Evolutionary conservation across 495 filamentous ascomycete genomes (phyloP), one percentile per base, ranked within the genome.

Genomic region (Penicillium canariense): DNA sequence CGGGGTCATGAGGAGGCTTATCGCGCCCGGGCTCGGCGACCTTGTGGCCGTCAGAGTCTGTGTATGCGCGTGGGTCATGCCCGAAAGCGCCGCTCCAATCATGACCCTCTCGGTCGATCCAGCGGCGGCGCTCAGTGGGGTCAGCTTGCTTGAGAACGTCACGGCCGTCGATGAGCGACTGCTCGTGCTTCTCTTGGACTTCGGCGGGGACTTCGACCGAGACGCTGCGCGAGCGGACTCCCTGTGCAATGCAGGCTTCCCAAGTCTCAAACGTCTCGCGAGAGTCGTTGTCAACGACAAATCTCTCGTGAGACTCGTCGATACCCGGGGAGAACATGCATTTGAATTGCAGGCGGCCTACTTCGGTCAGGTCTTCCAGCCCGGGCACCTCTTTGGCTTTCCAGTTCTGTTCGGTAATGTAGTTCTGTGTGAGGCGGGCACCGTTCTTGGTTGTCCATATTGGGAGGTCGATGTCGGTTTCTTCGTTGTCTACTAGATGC

Each of bases 251-350:
- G 62, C 92, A 96, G 0, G 90, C 90, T 69, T 96, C 88, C 91
- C 91, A 97, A 3, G 86, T 88, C 75, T 97, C 93, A 60, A 87
- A 95, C 0, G 93, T 96, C 74, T 97, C 93, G 38, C 92, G 83
- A 3, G 85, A 84, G 65, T 96, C 85, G 60, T 94, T 96, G 68
- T 96, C 90, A 25, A 85, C 81, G 27, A 96, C 84, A 63, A 95
- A 96, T 4, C 74, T 74, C 38, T 87, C 78, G 65, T 96, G 93
- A n/a, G 88, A 86, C 30, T 90, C 82, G 68, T 96, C 92, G 54
- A 88, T 96, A 10, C 94, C 93, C 0, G 92, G 87, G 58, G 91
- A 91, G 77, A 96, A 97, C 11, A 81, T 77, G 30, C 82, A 86
- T 7, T 78, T 71, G 80, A 97, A 95, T 30, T 85, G 79, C 26